A percentile compares a stretch with the other conserved stretches of the same genome.
phyloP scores from a whole-genome alignment of 176 grass and related monocot species.

The Musa acuminata region DNA sequence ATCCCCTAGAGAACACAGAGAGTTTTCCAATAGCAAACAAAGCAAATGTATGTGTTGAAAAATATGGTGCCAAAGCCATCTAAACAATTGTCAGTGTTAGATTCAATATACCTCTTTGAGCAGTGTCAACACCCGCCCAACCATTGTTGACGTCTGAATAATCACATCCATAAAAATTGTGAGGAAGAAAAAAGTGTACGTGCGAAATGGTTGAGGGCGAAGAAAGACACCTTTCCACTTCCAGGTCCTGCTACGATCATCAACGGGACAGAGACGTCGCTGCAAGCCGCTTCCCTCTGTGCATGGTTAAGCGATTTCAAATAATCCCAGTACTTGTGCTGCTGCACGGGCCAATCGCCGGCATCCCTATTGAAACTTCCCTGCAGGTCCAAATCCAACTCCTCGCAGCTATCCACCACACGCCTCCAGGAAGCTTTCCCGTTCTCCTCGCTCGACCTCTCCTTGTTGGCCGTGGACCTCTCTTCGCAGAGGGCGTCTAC shows the following conservation, averaged over 20 bases:
- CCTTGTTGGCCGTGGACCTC: constrained; percentile 26
- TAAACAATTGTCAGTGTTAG: background rate
- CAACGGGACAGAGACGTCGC: constrained; percentile 60
- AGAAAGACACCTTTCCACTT: constrained; percentile 68
- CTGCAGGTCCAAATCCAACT: background rate
- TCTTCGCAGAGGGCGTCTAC: constrained; percentile 40
- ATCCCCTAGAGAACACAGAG: constrained; percentile 33
- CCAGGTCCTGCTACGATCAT: constrained; percentile 83
- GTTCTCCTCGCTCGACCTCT: constrained; percentile 16
- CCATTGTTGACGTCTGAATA: constrained; percentile 86
- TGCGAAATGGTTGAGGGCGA: constrained; percentile 8
- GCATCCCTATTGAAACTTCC: background rate
- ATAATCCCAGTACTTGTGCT: constrained; percentile 74
- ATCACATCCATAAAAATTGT: constrained; percentile 23
- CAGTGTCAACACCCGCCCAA: constrained; percentile 74
- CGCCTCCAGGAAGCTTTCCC: background rate
- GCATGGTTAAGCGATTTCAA: constrained; percentile 59
- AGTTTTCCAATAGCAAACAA: constrained; percentile 15
- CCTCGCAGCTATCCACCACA: background rate
- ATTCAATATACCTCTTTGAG: constrained; percentile 62
- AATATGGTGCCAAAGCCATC: background rate
- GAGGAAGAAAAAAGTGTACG: constrained; percentile 9
- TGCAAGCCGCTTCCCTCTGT: constrained; percentile 72
- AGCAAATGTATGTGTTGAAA: background rate
- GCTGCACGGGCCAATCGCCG: constrained; percentile 13